These are phyloP conservation scores for Oryza coarctata DNA, from an alignment of 176 grass and related monocot species.

Conservation along the genomic window DNA sequence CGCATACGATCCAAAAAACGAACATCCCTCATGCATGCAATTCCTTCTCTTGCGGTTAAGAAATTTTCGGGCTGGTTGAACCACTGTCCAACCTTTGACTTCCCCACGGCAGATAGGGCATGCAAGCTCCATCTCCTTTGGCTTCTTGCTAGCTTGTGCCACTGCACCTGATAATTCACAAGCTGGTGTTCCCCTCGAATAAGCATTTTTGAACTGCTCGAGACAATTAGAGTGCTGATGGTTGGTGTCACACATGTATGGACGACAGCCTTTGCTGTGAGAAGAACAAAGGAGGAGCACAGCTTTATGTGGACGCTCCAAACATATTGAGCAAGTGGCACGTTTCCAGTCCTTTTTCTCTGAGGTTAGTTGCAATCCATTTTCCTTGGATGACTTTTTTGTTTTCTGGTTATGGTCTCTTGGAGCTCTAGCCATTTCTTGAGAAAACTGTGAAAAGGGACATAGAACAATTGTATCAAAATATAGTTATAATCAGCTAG, in stretches of 20 bases:
- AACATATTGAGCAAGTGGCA: conserved; percentile 76
- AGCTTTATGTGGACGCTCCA: conserved; percentile 83
- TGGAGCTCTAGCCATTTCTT: conserved; percentile 61
- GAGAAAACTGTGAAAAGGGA: conserved; percentile 33
- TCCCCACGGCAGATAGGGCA: conserved; percentile 81
- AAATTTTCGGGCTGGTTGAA: conserved; percentile 57
- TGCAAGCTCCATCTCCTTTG: conserved; percentile 49
- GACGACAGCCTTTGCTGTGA: conserved; percentile 78
- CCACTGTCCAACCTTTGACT: conserved; percentile 84
- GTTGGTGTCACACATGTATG: conserved; percentile 87
- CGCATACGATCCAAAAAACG: conserved; percentile 66
- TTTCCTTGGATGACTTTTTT: conserved; percentile 41
- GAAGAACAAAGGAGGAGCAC: conserved; percentile 89
- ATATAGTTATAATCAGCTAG: conserved; percentile 25
- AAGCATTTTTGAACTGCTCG: conserved; percentile 72
- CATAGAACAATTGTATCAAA: conserved; percentile 13
- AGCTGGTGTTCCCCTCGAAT: conserved; percentile 40
- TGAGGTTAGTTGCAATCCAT: conserved; percentile 24
- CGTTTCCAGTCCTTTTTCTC: conserved; percentile 75
- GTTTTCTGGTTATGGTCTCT: conserved; percentile 23
- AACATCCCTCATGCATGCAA: conserved; percentile 64
- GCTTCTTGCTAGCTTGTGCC: conserved; percentile 32
- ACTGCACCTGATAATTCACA: background rate
- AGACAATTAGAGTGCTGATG: conserved; percentile 83
- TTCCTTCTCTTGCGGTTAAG: conserved; percentile 73